These are phyloP conservation scores for Onygena corvina DNA, from an alignment of 2,329 filamentous ascomycete species.

Conservation along the genomic window DNA sequence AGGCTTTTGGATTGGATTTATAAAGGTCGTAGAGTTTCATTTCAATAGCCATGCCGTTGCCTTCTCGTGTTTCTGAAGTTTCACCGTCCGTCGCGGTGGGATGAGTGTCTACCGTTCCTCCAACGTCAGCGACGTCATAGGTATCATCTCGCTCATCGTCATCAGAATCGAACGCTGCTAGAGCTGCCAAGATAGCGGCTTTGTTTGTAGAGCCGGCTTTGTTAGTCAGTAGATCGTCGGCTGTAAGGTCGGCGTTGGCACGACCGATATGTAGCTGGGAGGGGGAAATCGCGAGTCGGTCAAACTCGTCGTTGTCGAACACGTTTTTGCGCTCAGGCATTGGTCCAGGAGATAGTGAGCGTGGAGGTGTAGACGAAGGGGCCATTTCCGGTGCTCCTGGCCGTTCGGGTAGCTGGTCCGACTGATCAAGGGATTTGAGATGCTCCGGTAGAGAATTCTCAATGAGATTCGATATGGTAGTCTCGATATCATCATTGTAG, in stretches of 20 bases:
- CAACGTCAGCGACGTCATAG: constrained; percentile 85
- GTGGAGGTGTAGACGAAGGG: constrained; percentile 38
- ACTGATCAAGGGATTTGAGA: constrained; percentile 50
- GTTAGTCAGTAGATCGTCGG: constrained; percentile 60
- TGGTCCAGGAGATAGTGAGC: constrained; percentile 22
- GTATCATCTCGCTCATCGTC: constrained; percentile 96
- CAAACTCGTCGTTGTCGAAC: constrained; percentile 70
- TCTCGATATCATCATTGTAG: constrained; percentile 64
- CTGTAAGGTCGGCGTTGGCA: constrained; percentile 46
- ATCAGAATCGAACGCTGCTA: constrained; percentile 81
- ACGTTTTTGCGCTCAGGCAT: constrained; percentile 51
- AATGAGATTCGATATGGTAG: constrained; percentile 68
- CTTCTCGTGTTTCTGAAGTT: constrained; percentile 40
- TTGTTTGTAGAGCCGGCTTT: constrained; percentile 56
- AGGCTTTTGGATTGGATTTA: constrained; percentile 51
- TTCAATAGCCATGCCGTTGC: constrained; percentile 36
- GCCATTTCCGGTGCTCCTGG: constrained; percentile 37
- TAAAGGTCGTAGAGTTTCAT: constrained; percentile 62
- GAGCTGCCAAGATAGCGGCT: constrained; percentile 74
- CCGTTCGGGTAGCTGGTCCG: constrained; percentile 16
- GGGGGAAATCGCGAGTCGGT: constrained; percentile 54
- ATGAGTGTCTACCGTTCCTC: constrained; percentile 60
- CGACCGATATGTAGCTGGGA: constrained; percentile 71
- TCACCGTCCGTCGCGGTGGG: constrained; percentile 40
- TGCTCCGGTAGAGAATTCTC: constrained; percentile 62